Conservation (phyloP, 495 filamentous ascomycete species). For the Talaromyces liani region DNA sequence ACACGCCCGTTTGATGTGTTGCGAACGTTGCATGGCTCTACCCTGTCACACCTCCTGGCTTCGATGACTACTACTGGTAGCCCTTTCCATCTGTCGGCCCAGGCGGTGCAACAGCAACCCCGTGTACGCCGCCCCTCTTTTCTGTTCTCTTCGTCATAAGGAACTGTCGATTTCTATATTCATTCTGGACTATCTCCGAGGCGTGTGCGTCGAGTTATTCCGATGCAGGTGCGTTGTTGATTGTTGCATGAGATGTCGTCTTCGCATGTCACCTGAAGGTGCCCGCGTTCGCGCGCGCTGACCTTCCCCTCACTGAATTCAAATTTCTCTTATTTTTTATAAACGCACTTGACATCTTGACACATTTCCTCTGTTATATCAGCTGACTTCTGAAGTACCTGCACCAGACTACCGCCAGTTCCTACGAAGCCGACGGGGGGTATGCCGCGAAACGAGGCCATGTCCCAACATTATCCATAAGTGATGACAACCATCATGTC, state of each 20-base stretch:
- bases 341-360: neutral
- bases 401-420: conserved; percentile 43
- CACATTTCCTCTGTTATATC: neutral
- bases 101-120: conserved; percentile 35
- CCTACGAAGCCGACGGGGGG: conserved; percentile 46
- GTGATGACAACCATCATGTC: conserved; percentile 87
- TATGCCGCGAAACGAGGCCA: conserved; percentile 54
- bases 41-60: conserved; percentile 28
- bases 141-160: conserved; percentile 18
- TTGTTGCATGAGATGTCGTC: neutral
- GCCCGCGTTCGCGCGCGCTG: neutral
- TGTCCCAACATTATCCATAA: conserved; percentile 60
- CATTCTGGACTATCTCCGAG: neutral
- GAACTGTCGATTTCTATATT: neutral
- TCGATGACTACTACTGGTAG: conserved; percentile 33
- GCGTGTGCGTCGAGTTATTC: neutral
- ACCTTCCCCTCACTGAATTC: neutral
- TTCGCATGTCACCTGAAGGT: neutral
- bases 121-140: conserved; percentile 14
- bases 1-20: neutral
- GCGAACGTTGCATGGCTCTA: conserved; percentile 19
- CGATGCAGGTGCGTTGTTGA: conserved; percentile 10
- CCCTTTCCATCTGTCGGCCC: conserved; percentile 21
- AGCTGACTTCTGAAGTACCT: conserved; percentile 8
- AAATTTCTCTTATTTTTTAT: neutral